A percentile compares a stretch with the other conserved stretches of the same genome.
phyloP scores from a whole-genome alignment of 306 rosid genomes.

The Cotoneaster glaucophyllus region DNA sequence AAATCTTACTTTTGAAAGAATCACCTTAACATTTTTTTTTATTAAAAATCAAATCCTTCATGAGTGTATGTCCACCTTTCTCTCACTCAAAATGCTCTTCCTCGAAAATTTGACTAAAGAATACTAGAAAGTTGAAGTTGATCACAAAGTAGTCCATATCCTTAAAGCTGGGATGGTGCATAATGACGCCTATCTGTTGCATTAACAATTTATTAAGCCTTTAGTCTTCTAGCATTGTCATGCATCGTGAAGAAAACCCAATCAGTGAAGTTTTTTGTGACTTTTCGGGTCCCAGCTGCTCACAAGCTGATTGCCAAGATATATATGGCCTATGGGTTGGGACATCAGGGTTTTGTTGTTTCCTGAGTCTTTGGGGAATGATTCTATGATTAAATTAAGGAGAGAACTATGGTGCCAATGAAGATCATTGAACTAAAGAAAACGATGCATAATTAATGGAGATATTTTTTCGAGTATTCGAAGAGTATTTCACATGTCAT shows the following conservation, averaged over 20 bases:
- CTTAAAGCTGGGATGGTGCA: slow-evolving; percentile 1
- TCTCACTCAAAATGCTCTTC: not conserved
- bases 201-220: not conserved
- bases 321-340: not conserved
- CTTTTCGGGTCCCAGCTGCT: not conserved
- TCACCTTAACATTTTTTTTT: no score
- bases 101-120: not conserved
- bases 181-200: not conserved
- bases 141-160: not conserved
- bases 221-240: not conserved
- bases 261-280: not conserved
- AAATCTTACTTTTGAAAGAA: no score
- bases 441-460: no score
- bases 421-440: no score
- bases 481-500: no score
- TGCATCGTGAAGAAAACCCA: not conserved
- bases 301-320: not conserved
- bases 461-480: no score
- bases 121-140: not conserved
- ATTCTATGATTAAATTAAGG: not conserved
- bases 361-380: not conserved
- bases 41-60: not conserved
- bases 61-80: not conserved
- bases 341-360: not conserved
- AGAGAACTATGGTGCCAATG: not conserved